Conservation (phyloP, 139 green algal species). For the Chlamydomonas urium region DNA sequence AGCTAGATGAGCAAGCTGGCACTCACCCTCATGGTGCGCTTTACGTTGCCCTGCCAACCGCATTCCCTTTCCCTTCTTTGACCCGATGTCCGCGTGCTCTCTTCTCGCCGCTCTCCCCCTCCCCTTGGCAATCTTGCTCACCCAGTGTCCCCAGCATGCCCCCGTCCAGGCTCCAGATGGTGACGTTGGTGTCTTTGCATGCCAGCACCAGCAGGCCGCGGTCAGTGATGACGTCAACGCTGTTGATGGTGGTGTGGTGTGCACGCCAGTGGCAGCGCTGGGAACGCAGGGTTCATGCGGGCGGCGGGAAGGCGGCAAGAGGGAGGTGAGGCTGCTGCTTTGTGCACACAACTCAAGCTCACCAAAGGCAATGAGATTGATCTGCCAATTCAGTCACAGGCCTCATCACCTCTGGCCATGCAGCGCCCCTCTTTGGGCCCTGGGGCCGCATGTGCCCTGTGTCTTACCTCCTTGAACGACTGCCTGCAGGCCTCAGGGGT, state of each 20-base stretch:
- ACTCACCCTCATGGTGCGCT: not conserved
- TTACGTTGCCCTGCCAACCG: not conserved
- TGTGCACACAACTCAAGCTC: too few species aligned
- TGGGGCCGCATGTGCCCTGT: too few species aligned
- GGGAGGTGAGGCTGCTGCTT: too few species aligned
- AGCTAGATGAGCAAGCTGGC: not conserved
- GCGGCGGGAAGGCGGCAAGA: too few species aligned
- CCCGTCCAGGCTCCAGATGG: conserved; percentile 60
- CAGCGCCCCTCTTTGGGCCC: too few species aligned
- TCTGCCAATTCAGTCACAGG: too few species aligned
- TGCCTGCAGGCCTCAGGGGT: conserved; percentile 25
- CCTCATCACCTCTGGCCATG: too few species aligned
- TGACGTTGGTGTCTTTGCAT: conserved; percentile 54
- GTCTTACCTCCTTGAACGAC: conserved; percentile 57
- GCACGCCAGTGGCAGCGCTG: conserved; percentile 49
- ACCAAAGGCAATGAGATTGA: too few species aligned
- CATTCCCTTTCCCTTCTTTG: not conserved
- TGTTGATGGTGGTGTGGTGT: conserved; percentile 34
- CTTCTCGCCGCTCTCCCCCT: too few species aligned
- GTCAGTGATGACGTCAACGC: conserved; percentile 40
- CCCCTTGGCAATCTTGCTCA: conserved; percentile 19
- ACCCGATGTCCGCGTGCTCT: not conserved
- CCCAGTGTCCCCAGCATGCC: conserved; percentile 31
- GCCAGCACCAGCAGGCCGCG: conserved; percentile 51
- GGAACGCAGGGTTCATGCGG: too few species aligned